A percentile compares a stretch with the other conserved stretches of the same genome.
phyloP scores from a whole-genome alignment of 176 grass and related monocot species.

The Cenchrus fungigraminus region DNA sequence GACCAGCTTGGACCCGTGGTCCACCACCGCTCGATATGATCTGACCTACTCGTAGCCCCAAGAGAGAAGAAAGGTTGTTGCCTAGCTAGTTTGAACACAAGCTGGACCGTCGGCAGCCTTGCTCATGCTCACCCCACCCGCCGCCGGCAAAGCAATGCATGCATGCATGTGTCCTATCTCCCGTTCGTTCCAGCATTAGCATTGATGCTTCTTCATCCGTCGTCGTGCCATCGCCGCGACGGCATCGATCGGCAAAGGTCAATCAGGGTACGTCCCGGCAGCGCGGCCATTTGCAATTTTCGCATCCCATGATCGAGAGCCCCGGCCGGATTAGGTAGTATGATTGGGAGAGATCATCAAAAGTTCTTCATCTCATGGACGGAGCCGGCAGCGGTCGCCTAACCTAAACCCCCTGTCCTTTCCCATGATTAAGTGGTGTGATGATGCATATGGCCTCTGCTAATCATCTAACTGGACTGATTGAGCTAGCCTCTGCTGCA shows the following conservation, averaged over 20 bases:
- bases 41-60: neutral
- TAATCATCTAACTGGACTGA: neutral
- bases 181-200: neutral
- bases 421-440: constrained; percentile 28
- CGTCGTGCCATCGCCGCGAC: constrained; percentile 23
- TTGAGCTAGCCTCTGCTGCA: neutral
- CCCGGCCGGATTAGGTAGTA: constrained; percentile 26
- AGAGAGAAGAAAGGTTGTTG: neutral
- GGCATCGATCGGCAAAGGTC: constrained; percentile 23
- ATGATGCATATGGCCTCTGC: neutral
- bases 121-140: neutral
- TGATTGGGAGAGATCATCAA: neutral
- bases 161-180: constrained; percentile 30
- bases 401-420: constrained; percentile 21
- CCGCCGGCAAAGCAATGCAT: neutral
- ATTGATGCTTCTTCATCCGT: neutral
- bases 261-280: constrained; percentile 27
- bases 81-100: constrained; percentile 41
- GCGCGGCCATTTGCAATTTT: neutral
- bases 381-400: neutral
- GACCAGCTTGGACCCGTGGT: neutral
- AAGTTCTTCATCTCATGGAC: neutral
- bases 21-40: neutral
- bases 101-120: constrained; percentile 17
- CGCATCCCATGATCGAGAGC: too few species aligned